phyloP scores from a whole-genome alignment of 2,329 filamentous ascomycete genomes.

The Fusarium fracticaudum region DNA sequence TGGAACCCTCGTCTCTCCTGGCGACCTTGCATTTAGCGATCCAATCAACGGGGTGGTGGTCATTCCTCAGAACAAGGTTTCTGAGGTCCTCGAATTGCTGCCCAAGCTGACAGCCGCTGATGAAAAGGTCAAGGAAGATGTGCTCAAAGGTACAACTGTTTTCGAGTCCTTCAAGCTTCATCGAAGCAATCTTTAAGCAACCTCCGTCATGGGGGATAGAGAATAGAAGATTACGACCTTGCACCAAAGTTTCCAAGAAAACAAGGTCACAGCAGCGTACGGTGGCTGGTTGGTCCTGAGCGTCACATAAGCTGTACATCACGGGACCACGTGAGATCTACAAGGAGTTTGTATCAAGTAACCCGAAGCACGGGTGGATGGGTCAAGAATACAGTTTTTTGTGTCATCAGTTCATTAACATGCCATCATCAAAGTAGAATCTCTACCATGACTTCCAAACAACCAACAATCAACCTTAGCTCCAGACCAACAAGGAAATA shows the following conservation, averaged over 20 bases:
- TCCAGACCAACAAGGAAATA: conserved; percentile 37
- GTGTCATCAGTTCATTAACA: conserved; percentile 53
- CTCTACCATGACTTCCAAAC: conserved; percentile 43
- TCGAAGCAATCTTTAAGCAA: conserved; percentile 49
- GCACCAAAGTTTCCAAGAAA: background rate
- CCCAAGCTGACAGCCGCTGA: conserved; percentile 62
- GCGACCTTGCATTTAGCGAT: conserved; percentile 77
- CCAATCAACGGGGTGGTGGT: conserved; percentile 74
- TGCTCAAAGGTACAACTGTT: conserved; percentile 69
- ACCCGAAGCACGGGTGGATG: conserved; percentile 8
- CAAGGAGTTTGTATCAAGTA: conserved; percentile 18
- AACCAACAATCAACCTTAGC: conserved; percentile 41
- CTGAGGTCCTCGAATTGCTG: conserved; percentile 68
- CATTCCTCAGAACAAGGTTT: conserved; percentile 70
- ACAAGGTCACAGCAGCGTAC: background rate
- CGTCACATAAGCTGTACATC: background rate
- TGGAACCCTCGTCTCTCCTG: conserved; percentile 56
- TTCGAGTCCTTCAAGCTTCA: conserved; percentile 73
- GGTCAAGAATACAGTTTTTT: conserved; percentile 35
- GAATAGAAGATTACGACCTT: background rate
- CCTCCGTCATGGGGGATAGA: background rate
- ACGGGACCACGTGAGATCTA: conserved; percentile 9
- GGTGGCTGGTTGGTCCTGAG: background rate
- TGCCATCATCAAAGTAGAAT: conserved; percentile 48
- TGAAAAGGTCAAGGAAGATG: conserved; percentile 70